Conservation (phyloP, 2,329 filamentous ascomycete species). For the Colletotrichum sp. region DNA sequence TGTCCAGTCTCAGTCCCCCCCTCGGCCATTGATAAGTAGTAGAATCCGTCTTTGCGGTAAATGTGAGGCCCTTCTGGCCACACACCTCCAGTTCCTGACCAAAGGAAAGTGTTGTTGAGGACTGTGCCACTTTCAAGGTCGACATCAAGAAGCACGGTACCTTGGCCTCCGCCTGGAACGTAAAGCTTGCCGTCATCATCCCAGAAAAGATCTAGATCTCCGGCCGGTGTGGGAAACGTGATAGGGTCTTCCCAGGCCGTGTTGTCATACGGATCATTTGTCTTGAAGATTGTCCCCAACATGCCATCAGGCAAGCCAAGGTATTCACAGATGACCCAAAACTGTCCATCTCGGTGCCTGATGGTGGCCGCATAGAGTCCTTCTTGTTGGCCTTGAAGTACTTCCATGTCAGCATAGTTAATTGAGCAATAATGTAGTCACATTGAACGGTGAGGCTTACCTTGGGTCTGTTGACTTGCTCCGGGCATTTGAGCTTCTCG, state of each 20-base stretch:
- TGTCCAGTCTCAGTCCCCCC: background rate
- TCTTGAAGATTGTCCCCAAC: background rate
- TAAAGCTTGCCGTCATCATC: background rate
- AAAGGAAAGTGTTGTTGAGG: background rate
- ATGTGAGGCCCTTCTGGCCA: background rate
- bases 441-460: accelerated
- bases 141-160: background rate
- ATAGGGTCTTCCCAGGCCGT: background rate
- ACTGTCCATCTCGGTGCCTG: background rate
- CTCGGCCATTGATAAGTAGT: background rate
- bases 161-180: background rate
- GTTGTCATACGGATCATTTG: background rate
- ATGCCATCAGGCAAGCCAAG: background rate
- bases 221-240: background rate
- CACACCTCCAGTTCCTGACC: background rate
- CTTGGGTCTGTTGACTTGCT: background rate
- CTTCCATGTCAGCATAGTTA: accelerated
- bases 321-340: background rate
- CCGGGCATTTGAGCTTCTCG: background rate
- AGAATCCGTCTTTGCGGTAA: background rate
- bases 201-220: background rate
- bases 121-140: background rate
- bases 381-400: background rate
- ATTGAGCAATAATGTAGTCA: accelerated
- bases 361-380: background rate